phyloP scores from a whole-genome alignment of 257 asterid genomes.

The Solanum piurae region DNA sequence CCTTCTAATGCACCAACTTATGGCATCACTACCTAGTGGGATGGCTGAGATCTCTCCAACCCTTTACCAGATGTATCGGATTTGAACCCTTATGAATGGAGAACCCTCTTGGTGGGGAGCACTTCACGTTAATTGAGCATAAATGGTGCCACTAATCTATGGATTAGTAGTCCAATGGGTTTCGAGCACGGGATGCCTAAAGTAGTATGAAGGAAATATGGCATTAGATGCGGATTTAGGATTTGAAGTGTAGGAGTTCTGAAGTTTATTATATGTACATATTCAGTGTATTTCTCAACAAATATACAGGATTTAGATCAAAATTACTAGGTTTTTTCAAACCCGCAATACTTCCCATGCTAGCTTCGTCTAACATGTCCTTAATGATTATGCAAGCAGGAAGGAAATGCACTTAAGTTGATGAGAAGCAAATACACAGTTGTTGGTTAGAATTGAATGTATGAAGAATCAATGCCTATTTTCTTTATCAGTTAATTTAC shows the following conservation, averaged over 20 bases:
- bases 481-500: background rate
- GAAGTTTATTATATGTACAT: no score
- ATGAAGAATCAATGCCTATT: background rate
- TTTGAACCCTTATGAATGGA: background rate
- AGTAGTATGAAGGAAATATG: background rate
- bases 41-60: background rate
- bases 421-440: background rate
- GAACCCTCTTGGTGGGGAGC: background rate
- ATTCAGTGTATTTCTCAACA: background rate
- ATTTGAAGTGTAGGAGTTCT: background rate
- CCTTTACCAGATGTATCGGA: background rate
- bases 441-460: background rate
- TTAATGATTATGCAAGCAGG: background rate
- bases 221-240: background rate
- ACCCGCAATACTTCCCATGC: background rate
- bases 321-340: background rate
- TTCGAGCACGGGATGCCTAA: background rate
- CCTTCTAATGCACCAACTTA: background rate
- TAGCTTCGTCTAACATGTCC: background rate
- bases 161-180: background rate
- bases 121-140: background rate
- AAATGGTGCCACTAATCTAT: background rate
- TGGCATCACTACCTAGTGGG: background rate
- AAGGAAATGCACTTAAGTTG: background rate
- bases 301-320: background rate